Percentiles rank a stretch among this genome's conserved stretches.
These are phyloP conservation scores for Silene conica DNA, from an alignment of 148 eudicot species.

Conservation along the genomic window DNA sequence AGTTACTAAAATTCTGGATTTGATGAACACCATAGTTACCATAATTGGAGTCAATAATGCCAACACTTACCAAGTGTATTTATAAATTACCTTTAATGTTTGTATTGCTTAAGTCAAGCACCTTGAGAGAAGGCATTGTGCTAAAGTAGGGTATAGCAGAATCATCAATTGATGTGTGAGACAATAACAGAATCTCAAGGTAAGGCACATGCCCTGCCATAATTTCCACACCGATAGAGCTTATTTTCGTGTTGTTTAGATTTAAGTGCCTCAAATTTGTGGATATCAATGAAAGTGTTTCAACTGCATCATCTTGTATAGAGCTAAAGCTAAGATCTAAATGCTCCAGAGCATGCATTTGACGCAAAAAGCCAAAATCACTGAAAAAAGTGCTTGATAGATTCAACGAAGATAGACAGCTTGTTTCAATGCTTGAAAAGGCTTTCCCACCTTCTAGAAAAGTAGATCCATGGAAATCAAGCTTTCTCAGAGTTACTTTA, in stretches of 20 bases:
- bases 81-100: conserved; percentile 51
- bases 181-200: conserved; percentile 56
- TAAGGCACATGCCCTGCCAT: conserved; percentile 77
- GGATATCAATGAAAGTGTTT: conserved; percentile 47
- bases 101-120: conserved; percentile 62
- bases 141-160: conserved; percentile 52
- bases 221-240: conserved; percentile 55
- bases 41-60: not conserved
- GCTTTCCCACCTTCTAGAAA: conserved; percentile 32
- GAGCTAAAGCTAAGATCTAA: conserved; percentile 60
- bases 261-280: conserved; percentile 55
- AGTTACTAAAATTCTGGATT: not conserved
- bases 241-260: conserved; percentile 64
- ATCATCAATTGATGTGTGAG: conserved; percentile 56
- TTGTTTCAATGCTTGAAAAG: conserved; percentile 42
- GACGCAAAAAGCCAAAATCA: conserved; percentile 40
- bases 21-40: not conserved
- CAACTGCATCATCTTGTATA: conserved; percentile 47
- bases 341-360: conserved; percentile 52
- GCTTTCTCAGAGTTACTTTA: conserved; percentile 41
- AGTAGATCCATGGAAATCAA: conserved; percentile 54
- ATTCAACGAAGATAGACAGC: conserved; percentile 50
- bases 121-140: conserved; percentile 66
- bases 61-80: not conserved
- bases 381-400: conserved; percentile 52